These are phyloP conservation scores for Eutreptiella sp. DNA, from an alignment of 208 protist genomes.

Conservation along the genomic window DNA sequence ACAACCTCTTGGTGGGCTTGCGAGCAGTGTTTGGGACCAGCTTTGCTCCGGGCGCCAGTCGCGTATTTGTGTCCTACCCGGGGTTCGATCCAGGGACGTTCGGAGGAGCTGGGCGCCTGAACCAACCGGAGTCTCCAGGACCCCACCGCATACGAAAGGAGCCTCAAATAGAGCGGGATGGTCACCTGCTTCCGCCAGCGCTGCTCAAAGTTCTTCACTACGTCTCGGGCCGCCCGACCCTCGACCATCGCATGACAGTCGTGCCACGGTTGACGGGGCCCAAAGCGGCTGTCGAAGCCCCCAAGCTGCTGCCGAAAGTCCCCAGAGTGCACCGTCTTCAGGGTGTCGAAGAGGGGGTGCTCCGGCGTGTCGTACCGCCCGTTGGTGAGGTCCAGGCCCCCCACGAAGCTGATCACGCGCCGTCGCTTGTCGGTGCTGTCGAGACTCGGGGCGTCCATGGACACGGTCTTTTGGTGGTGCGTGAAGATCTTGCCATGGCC, in stretches of 20 bases:
- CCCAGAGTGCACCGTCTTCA: background rate
- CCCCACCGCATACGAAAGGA: no score
- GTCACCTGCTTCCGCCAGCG: slow-evolving; percentile 33
- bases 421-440: background rate
- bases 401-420: slow-evolving; percentile 16
- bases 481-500: no score
- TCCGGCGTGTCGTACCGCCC: slow-evolving; percentile 25
- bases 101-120: no score
- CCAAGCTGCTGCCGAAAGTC: slow-evolving; percentile 18
- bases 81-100: no score
- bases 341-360: slow-evolving; percentile 14
- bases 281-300: slow-evolving; percentile 16
- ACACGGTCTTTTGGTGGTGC: slow-evolving; percentile 16
- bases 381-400: slow-evolving; percentile 24
- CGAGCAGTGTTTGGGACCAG: no score
- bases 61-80: no score
- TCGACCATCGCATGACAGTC: slow-evolving; percentile 33
- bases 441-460: slow-evolving; percentile 1
- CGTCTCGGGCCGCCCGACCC: slow-evolving; percentile 27
- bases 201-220: slow-evolving; percentile 38
- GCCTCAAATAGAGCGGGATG: background rate
- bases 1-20: no score
- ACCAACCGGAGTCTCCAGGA: no score
- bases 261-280: slow-evolving; percentile 43
- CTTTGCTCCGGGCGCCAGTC: no score